A percentile compares a stretch with the other conserved stretches of the same genome.
Evolutionary conservation across 257 asterid species (phyloP).

Genomic region (Nicotiana noctiflora): DNA sequence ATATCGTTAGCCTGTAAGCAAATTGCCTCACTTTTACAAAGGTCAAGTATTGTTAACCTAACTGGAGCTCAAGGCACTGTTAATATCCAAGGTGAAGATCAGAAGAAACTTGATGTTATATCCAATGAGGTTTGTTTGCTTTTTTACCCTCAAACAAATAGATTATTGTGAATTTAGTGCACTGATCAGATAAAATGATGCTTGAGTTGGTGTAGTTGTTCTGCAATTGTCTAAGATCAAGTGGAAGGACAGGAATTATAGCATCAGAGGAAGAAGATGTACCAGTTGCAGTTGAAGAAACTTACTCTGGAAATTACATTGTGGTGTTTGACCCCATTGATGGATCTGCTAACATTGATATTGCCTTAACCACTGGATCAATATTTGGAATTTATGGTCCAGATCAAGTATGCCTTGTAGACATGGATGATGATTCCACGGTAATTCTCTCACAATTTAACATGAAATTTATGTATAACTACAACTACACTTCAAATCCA

Average conservation of each 20-base stretch:
- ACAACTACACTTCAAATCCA: background rate
- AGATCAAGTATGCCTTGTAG: constrained; percentile 52
- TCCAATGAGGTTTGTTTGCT: constrained; percentile 52
- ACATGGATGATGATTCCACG: constrained; percentile 50
- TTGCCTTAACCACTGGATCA: constrained; percentile 75
- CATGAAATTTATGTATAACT: background rate
- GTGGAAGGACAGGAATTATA: constrained; percentile 75
- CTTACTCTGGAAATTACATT: constrained; percentile 72
- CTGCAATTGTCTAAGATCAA: constrained; percentile 72
- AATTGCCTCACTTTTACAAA: constrained; percentile 65
- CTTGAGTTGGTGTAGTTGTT: constrained; percentile 40
- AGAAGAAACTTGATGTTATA: constrained; percentile 81
- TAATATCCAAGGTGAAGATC: constrained; percentile 83
- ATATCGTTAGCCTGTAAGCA: constrained; percentile 84
- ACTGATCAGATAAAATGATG: background rate
- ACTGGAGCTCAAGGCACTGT: constrained; percentile 78
- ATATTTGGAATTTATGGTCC: constrained; percentile 79
- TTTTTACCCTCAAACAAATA: background rate
- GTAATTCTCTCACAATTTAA: constrained; percentile 22
- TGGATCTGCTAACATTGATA: constrained; percentile 84
- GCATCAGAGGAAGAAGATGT: constrained; percentile 90
- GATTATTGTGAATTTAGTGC: background rate
- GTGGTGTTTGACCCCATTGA: constrained; percentile 88
- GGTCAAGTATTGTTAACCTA: constrained; percentile 66
- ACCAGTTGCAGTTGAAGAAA: constrained; percentile 89